Evolutionary conservation across 352 stramenopile species (phyloP).

Genomic region (Pythium coloratum): DNA sequence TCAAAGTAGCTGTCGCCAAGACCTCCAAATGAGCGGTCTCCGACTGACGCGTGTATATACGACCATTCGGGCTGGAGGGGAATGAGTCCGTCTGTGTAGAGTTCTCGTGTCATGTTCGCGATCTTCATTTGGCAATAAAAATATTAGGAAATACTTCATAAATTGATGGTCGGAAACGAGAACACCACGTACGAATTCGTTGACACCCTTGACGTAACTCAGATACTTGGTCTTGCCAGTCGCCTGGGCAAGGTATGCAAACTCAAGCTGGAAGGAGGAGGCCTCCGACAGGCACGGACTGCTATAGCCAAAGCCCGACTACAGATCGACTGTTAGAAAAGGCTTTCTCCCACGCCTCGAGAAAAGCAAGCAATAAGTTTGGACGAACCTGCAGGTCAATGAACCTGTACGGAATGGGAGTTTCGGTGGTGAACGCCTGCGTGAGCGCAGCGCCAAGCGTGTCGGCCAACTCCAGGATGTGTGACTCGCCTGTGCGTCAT

Average conservation of each 20-base stretch:
- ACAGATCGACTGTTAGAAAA: neutral
- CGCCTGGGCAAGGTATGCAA: slow-evolving; percentile 44
- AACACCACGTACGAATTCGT: slow-evolving; percentile 25
- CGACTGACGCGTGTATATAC: slow-evolving; percentile 3
- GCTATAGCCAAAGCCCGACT: slow-evolving; percentile 15
- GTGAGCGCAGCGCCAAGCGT: too few species aligned
- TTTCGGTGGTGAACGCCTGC: too few species aligned
- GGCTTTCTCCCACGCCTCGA: too few species aligned
- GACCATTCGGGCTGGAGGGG: slow-evolving; percentile 28
- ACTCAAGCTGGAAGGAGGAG: slow-evolving; percentile 71
- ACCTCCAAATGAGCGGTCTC: slow-evolving; percentile 48
- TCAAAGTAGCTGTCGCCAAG: slow-evolving; percentile 74
- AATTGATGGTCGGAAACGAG: neutral
- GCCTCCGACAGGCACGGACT: slow-evolving; percentile 45
- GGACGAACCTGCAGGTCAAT: too few species aligned
- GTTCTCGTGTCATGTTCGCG: slow-evolving; percentile 9
- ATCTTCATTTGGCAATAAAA: neutral
- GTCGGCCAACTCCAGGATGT: too few species aligned
- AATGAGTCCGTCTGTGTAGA: slow-evolving; percentile 30
- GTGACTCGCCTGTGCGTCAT: slow-evolving; percentile 12
- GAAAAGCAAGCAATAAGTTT: too few species aligned
- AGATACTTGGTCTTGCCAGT: slow-evolving; percentile 39
- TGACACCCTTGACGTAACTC: slow-evolving; percentile 29
- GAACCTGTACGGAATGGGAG: too few species aligned
- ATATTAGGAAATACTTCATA: neutral